Conservation (phyloP, 352 stramenopile species). For the Pythium monospermum region DNA sequence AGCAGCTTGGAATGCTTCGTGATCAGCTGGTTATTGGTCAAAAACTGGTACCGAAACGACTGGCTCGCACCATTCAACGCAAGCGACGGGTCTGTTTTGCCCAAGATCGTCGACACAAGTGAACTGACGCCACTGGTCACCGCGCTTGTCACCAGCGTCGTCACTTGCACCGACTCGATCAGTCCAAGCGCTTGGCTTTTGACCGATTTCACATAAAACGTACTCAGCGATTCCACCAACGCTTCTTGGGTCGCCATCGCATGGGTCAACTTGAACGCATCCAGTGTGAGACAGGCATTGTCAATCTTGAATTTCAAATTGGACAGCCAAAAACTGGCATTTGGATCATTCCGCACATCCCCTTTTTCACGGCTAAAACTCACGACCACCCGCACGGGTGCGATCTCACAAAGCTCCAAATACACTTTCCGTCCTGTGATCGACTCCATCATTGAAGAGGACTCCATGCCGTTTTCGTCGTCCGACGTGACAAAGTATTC, state of each 20-base stretch:
- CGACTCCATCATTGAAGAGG: conserved; percentile 51
- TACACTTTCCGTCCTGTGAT: conserved; percentile 78
- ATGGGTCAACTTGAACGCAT: conserved; percentile 57
- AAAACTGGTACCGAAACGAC: conserved; percentile 58
- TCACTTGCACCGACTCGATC: conserved; percentile 84
- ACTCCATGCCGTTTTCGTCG: no score
- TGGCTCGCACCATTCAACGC: conserved; percentile 31
- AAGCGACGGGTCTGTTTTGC: conserved; percentile 67
- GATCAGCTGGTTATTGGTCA: conserved; percentile 72
- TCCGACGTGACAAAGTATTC: conserved; percentile 62
- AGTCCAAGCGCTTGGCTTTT: conserved; percentile 78
- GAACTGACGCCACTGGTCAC: conserved; percentile 73
- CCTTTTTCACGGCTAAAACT: conserved; percentile 75
- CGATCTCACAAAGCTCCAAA: conserved; percentile 63
- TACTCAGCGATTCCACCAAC: conserved; percentile 50
- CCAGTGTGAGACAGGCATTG: conserved; percentile 73
- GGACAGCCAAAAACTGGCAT: conserved; percentile 65
- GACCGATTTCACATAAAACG: conserved; percentile 78
- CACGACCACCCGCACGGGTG: conserved; percentile 63
- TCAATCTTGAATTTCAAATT: conserved; percentile 86
- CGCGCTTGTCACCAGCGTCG: conserved; percentile 77
- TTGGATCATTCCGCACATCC: conserved; percentile 30
- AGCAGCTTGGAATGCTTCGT: conserved; percentile 63
- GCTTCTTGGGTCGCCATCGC: conserved; percentile 73
- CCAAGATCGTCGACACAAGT: conserved; percentile 72